Percentiles rank a stretch among this genome's conserved stretches.
Evolutionary conservation across 192 early-diverging fungal species (phyloP).

Genomic region (Coemansia sp.): DNA sequence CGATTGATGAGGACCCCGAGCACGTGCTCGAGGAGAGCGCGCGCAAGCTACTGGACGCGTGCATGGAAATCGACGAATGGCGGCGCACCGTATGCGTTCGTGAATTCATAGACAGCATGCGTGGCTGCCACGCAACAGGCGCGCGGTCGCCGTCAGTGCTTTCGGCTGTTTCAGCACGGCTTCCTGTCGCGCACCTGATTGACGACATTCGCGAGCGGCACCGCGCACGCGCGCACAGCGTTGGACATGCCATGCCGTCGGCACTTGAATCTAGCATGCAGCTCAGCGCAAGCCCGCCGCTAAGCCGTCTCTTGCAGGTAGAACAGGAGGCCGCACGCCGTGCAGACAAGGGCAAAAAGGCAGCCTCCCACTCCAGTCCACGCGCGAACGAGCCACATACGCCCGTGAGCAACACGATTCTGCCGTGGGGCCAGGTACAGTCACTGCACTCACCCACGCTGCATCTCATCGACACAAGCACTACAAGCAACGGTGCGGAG

Average conservation of each 20-base stretch:
- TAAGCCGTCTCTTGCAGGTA: slow-evolving; percentile 40
- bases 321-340: slow-evolving; percentile 19
- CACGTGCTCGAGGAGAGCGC: slow-evolving; percentile 10
- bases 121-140: neutral
- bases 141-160: slow-evolving; percentile 12
- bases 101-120: slow-evolving; percentile 14
- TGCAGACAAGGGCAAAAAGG: neutral
- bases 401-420: neutral
- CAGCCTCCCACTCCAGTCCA: no score
- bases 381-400: neutral
- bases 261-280: neutral
- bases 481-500: neutral
- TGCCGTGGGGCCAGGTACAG: slow-evolving; percentile 8
- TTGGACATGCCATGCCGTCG: neutral
- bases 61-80: slow-evolving; percentile 49
- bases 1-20: no score
- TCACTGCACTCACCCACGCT: slow-evolving; percentile 9
- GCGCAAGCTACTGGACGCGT: slow-evolving; percentile 16
- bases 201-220: slow-evolving; percentile 15
- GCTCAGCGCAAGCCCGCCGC: neutral
- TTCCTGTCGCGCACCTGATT: slow-evolving; percentile 14
- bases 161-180: slow-evolving; percentile 8
- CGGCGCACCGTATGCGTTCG: slow-evolving; percentile 23
- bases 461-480: slow-evolving; percentile 7
- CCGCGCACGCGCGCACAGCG: slow-evolving; percentile 7